These are phyloP conservation scores for Hypoxylon subgilvum DNA, from an alignment of 495 filamentous ascomycete genomes.

Conservation along the genomic window DNA sequence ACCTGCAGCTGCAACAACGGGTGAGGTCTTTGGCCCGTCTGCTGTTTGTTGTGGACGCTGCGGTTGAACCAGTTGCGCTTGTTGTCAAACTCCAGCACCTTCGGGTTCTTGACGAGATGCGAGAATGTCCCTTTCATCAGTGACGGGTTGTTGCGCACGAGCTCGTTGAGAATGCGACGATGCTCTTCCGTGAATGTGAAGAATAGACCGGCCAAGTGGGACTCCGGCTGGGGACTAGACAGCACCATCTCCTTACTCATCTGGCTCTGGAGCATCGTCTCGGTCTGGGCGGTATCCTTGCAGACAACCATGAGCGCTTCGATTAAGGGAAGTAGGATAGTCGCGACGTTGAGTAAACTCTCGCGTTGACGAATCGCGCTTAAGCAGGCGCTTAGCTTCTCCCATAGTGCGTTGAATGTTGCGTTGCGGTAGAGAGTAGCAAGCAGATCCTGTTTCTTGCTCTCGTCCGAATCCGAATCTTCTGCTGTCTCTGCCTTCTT, in stretches of 20 bases:
- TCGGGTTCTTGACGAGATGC: constrained; percentile 94
- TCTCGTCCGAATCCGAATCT: constrained; percentile 59
- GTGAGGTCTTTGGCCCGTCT: constrained; percentile 60
- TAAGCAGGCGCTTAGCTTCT: constrained; percentile 90
- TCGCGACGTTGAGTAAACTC: constrained; percentile 95
- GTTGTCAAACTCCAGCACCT: constrained; percentile 98
- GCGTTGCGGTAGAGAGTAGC: constrained; percentile 86
- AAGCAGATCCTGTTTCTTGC: constrained; percentile 79
- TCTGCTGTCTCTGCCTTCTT: constrained; percentile 64
- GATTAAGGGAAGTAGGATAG: constrained; percentile 89
- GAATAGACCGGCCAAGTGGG: constrained; percentile 87
- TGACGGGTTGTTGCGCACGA: constrained; percentile 94
- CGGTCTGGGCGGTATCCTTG: constrained; percentile 88
- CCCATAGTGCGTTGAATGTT: constrained; percentile 89
- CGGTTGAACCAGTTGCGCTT: constrained; percentile 99
- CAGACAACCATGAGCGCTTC: constrained; percentile 99
- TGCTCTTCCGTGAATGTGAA: constrained; percentile 99
- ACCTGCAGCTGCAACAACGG: constrained; percentile 86
- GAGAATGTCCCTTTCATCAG: constrained; percentile 98
- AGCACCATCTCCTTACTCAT: constrained; percentile 71
- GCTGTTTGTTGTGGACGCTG: constrained; percentile 80
- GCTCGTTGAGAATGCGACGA: constrained; percentile 96
- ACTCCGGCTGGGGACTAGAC: constrained; percentile 78
- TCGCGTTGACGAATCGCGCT: constrained; percentile 86
- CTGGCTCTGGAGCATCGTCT: constrained; percentile 58